Evolutionary conservation across 176 grass and related monocot species (phyloP).

Genomic region (Musa schizocarpa): DNA sequence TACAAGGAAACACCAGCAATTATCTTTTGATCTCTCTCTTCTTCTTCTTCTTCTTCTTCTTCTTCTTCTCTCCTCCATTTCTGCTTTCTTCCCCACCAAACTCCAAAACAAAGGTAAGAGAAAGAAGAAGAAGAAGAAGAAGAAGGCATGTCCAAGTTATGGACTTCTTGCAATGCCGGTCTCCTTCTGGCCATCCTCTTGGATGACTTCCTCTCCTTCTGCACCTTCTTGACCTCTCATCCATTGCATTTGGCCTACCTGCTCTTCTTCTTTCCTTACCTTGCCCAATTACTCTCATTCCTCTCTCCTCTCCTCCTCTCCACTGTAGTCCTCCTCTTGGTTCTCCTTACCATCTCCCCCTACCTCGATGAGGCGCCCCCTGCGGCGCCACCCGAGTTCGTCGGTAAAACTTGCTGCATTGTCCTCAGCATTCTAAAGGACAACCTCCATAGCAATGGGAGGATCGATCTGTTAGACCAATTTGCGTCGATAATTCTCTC

Average conservation of each 20-base stretch:
- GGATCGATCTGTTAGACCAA: conserved; percentile 19
- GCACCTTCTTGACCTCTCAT: conserved; percentile 50
- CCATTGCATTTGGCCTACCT: conserved; percentile 66
- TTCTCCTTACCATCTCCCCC: conserved; percentile 40
- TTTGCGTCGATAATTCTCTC: conserved; percentile 27
- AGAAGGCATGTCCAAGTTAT: not conserved
- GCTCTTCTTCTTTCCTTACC: conserved; percentile 58
- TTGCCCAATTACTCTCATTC: conserved; percentile 40
- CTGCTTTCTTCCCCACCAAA: not conserved
- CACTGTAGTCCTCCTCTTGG: conserved; percentile 54
- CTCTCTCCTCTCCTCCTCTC: conserved; percentile 69
- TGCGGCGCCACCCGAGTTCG: conserved; percentile 12
- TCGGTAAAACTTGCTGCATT: conserved; percentile 54
- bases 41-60: too few relatives aligned
- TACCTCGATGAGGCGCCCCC: conserved; percentile 14
- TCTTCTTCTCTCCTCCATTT: not conserved
- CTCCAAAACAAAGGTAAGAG: not conserved
- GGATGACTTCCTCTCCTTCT: conserved; percentile 44
- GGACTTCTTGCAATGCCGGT: not conserved
- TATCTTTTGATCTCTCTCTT: too few relatives aligned
- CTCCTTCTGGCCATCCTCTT: conserved; percentile 1
- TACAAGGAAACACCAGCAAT: too few relatives aligned
- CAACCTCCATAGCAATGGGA: conserved; percentile 12
- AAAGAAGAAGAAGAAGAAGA: not conserved
- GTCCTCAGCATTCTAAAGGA: conserved; percentile 42